Conservation (phyloP, 176 grass and related monocot species). For the Oryza rufipogon region DNA sequence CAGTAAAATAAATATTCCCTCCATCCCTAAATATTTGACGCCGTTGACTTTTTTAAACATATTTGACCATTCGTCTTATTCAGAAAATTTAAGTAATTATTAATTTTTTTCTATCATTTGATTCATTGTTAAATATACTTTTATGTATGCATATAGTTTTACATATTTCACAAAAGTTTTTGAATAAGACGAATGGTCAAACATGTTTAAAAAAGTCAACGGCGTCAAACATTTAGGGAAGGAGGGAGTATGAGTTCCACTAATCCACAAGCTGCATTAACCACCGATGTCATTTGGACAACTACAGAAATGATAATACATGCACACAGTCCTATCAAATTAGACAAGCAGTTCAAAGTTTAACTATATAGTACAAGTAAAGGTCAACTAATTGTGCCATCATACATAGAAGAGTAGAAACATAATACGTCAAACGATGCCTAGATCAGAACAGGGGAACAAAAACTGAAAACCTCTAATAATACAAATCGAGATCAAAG, state of each 20-base stretch:
- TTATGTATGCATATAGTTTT: too few relatives aligned
- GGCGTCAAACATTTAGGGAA: too few relatives aligned
- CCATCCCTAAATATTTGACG: too few relatives aligned
- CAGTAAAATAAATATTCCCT: background rate
- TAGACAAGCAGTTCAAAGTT: background rate
- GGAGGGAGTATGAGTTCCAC: background rate
- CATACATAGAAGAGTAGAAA: background rate
- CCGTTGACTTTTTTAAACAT: too few relatives aligned
- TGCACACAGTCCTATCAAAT: background rate
- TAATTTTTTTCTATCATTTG: too few relatives aligned
- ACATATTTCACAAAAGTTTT: too few relatives aligned
- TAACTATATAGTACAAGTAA: slow-evolving; percentile 20
- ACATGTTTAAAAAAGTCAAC: too few relatives aligned
- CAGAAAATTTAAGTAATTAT: too few relatives aligned
- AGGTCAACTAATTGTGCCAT: slow-evolving; percentile 13
- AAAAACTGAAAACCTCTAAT: background rate
- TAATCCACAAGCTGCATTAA: slow-evolving; percentile 17
- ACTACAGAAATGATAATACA: background rate
- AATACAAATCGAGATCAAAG: slow-evolving; percentile 38
- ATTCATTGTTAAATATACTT: too few relatives aligned
- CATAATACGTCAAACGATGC: background rate
- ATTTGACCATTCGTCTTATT: too few relatives aligned
- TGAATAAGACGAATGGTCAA: too few relatives aligned
- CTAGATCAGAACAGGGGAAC: background rate
- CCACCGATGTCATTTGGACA: background rate